Evolutionary conservation across 2,329 filamentous ascomycete species (phyloP).

Genomic region (Juglanconis juglandina): DNA sequence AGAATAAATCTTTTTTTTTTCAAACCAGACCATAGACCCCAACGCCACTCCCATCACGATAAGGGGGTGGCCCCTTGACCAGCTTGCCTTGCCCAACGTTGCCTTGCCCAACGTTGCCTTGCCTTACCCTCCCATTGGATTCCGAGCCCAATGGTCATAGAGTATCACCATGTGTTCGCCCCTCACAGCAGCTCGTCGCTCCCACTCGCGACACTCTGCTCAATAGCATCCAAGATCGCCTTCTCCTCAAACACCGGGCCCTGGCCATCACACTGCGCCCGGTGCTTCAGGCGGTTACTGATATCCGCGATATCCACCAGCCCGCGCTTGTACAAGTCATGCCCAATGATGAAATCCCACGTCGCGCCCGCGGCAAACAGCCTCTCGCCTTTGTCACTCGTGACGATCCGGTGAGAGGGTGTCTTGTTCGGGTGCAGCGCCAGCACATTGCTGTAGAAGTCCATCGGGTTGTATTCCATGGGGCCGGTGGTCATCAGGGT

Average conservation of each 20-base stretch:
- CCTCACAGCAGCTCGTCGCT: slow-evolving; percentile 67
- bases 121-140: background rate
- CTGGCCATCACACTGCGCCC: slow-evolving; percentile 79
- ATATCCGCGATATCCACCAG: slow-evolving; percentile 79
- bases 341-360: slow-evolving; percentile 85
- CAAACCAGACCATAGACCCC: background rate
- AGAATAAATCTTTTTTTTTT: background rate
- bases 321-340: slow-evolving; percentile 72
- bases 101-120: background rate
- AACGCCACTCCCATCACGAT: background rate
- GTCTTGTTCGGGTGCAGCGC: slow-evolving; percentile 60
- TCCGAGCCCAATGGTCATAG: background rate
- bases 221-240: slow-evolving; percentile 69
- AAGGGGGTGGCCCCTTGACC: background rate
- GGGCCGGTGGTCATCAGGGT: slow-evolving; percentile 58
- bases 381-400: slow-evolving; percentile 62
- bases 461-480: slow-evolving; percentile 67
- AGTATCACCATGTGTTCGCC: background rate
- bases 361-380: slow-evolving; percentile 73
- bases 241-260: slow-evolving; percentile 83
- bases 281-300: slow-evolving; percentile 70
- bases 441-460: slow-evolving; percentile 65
- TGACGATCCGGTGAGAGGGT: slow-evolving; percentile 66
- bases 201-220: slow-evolving; percentile 71
- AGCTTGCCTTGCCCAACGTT: background rate